Evolutionary conservation across 345 rosid species (phyloP).

Genomic region (Trapa bicornis): DNA sequence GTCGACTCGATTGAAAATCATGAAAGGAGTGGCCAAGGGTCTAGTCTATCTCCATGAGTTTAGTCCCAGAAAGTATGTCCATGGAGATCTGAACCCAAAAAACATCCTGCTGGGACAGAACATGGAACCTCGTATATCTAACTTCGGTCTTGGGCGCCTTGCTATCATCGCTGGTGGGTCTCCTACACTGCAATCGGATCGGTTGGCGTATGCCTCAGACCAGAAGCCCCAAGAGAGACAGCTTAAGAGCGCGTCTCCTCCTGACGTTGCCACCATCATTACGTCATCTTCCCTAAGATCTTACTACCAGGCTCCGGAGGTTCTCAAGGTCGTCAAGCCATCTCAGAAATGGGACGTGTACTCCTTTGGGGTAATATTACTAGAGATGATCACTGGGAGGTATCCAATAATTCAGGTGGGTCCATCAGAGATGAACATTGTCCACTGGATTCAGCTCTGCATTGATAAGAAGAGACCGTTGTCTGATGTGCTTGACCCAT

Average conservation of each 20-base stretch:
- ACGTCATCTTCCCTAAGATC: slow-evolving; percentile 43
- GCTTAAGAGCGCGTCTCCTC: slow-evolving; percentile 42
- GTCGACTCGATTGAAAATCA: slow-evolving; percentile 61
- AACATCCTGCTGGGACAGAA: slow-evolving; percentile 71
- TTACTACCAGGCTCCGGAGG: slow-evolving; percentile 83
- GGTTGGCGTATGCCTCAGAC: slow-evolving; percentile 19
- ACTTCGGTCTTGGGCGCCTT: slow-evolving; percentile 79
- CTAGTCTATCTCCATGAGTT: slow-evolving; percentile 79
- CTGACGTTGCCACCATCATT: slow-evolving; percentile 37
- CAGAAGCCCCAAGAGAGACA: slow-evolving; percentile 53
- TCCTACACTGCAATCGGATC: slow-evolving; percentile 53
- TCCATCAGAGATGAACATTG: slow-evolving; percentile 56
- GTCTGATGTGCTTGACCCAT: slow-evolving; percentile 69
- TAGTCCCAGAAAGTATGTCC: slow-evolving; percentile 86
- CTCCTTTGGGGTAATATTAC: slow-evolving; percentile 73
- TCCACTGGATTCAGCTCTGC: slow-evolving; percentile 72
- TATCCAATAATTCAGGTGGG: slow-evolving; percentile 44
- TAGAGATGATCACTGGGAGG: slow-evolving; percentile 74
- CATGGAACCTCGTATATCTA: slow-evolving; percentile 73
- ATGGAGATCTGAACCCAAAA: slow-evolving; percentile 82
- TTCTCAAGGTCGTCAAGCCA: slow-evolving; percentile 67
- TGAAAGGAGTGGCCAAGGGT: slow-evolving; percentile 67
- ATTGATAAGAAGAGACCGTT: slow-evolving; percentile 84
- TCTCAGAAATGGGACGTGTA: slow-evolving; percentile 98
- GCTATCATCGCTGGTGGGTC: slow-evolving; percentile 90